These are phyloP conservation scores for Poa pratensis DNA, from an alignment of 176 grass and related monocot genomes.

Conservation along the genomic window DNA sequence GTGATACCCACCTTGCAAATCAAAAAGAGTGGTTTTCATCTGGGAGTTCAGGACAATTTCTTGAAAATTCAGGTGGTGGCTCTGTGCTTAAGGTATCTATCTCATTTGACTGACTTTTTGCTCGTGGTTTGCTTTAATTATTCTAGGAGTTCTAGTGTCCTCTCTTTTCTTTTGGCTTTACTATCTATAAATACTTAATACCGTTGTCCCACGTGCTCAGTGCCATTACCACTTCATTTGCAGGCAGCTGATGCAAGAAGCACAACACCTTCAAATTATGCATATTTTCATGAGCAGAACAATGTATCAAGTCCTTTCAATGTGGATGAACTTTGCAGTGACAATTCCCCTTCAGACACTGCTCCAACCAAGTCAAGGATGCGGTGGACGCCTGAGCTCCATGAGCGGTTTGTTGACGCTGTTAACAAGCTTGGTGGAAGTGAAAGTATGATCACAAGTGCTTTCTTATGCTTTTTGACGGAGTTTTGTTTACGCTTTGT, in stretches of 20 bases:
- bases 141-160: neutral
- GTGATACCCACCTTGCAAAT: conserved; percentile 22
- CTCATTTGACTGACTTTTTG: neutral
- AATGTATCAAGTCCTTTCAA: conserved; percentile 43
- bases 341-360: conserved; percentile 44
- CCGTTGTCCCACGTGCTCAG: too few species aligned
- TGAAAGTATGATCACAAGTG: conserved; percentile 65
- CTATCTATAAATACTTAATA: conserved; percentile 11
- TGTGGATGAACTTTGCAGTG: conserved; percentile 43
- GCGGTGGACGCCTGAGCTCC: conserved; percentile 84
- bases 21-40: conserved; percentile 41
- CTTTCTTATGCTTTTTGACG: conserved; percentile 6
- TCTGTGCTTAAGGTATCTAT: conserved; percentile 56
- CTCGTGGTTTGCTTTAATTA: neutral
- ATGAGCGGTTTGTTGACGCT: conserved; percentile 75
- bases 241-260: conserved; percentile 45
- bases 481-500: conserved; percentile 2
- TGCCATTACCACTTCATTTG: conserved; percentile 39
- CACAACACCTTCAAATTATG: conserved; percentile 27
- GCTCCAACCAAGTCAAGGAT: conserved; percentile 61
- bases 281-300: conserved; percentile 33
- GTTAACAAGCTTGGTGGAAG: conserved; percentile 76
- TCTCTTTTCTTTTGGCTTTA: conserved; percentile 24
- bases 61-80: conserved; percentile 39
- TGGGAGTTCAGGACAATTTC: conserved; percentile 32